A percentile compares a stretch with the other conserved stretches of the same genome.
These are phyloP conservation scores for Russula vinacea DNA, from an alignment of 768 basidiomycete genomes.

Conservation along the genomic window DNA sequence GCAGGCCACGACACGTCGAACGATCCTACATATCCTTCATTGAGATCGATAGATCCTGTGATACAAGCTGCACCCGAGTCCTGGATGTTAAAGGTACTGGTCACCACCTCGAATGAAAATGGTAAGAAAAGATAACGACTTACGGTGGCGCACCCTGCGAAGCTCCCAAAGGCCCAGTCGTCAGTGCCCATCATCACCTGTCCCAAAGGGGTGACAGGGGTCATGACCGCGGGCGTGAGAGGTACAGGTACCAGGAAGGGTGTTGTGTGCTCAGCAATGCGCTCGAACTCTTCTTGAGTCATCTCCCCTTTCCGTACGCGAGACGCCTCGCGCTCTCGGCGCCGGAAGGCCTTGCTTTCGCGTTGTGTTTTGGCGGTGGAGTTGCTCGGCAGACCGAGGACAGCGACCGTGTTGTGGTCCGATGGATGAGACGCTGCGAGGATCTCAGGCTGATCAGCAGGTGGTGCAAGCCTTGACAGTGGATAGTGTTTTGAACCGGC, in stretches of 20 bases:
- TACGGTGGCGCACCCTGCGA: slow-evolving; percentile 22
- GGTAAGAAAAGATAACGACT: not conserved
- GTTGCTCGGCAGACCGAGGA: slow-evolving; percentile 28
- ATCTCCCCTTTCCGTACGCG: slow-evolving; percentile 19
- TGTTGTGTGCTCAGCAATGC: slow-evolving; percentile 7
- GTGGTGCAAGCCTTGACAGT: slow-evolving; percentile 34
- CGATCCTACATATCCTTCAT: not conserved
- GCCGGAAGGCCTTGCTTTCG: slow-evolving; percentile 19
- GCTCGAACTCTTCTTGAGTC: slow-evolving; percentile 23
- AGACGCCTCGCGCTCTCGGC: slow-evolving; percentile 17
- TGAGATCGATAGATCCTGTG: slow-evolving; percentile 6
- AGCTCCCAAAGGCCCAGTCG: slow-evolving; percentile 4
- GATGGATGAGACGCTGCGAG: slow-evolving; percentile 55
- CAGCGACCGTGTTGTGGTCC: slow-evolving; percentile 48
- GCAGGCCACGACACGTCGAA: not conserved
- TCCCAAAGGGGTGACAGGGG: slow-evolving; percentile 3
- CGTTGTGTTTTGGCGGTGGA: slow-evolving; percentile 20
- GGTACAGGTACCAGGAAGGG: slow-evolving; percentile 23
- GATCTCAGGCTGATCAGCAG: slow-evolving; percentile 38
- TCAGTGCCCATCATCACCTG: slow-evolving; percentile 2
- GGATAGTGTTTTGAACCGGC: slow-evolving; percentile 29
- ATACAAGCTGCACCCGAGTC: slow-evolving; percentile 20
- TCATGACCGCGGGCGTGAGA: not conserved
- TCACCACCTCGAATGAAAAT: not conserved
- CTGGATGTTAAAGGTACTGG: not conserved